Evolutionary conservation across 2,329 filamentous ascomycete species (phyloP), one percentile per base, ranked within the genome.

Genomic region (Fusarium fracticaudum): DNA sequence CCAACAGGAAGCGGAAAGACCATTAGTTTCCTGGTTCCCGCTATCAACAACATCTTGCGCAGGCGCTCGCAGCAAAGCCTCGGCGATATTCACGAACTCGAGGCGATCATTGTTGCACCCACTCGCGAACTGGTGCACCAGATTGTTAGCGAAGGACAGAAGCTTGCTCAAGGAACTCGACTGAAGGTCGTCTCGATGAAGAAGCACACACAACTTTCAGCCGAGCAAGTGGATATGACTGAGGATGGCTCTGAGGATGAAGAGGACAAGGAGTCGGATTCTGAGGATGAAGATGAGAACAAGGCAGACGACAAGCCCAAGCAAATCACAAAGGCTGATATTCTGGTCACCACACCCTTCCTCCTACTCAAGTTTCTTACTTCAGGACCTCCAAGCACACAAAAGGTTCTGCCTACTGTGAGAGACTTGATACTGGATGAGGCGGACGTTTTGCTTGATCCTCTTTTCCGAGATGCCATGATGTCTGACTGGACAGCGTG

Each of bases 1-100:
- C 96, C 96, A 3, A 99, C 96, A 1, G 96, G 96, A 31, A 98
- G 96, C 81, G 96, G 96, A 50, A 99, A 99, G 86, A 99, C 96
- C 0, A 86, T 99, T 72, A 94, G 95, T 24, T 99, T 98, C 79
- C 83, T 98, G 77, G 93, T 99, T 47, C 95, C 96, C 0, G 88
- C 95, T 7, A 91, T 99, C 76, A 92, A 97, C 79, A 88, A 90
- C 51, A 91, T 97, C 47, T 85, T 94, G 75, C 86, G 88, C 69
- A 84, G 88, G 60, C 84, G 88, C 47, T 85, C 87, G 2, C 83
- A 86, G 44, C 83, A 86, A 75, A 81, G 86, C 8, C 47, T 79
- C 9, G 61, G 77, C 11, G 76, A 74, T 4, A 75, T 80, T 12
- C 88, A 90, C 71, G 83, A 87, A 17, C 84, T 94, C 14, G 87